Base-by-base conservation (phyloP, 768 basidiomycete species). In the Leccinum ochraceum region DNA sequence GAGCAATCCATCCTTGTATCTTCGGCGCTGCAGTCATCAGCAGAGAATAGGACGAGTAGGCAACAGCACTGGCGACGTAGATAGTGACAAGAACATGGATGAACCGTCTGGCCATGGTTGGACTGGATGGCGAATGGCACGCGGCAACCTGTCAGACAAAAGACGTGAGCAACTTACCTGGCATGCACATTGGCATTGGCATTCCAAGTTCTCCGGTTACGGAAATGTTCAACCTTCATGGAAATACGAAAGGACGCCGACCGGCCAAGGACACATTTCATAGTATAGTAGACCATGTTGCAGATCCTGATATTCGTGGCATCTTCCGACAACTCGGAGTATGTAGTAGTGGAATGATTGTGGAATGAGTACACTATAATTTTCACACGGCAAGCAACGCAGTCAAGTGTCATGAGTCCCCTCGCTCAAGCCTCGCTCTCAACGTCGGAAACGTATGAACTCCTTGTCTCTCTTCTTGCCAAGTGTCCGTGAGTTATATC, bases 41-140 rank as follows among this genome's bases (percentile, higher is more conserved):
- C 13, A 75, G 54, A 59, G 58, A 67, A 42, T 66, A 69, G 1
- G 77, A 71, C 2, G 75, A 71, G 61, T 75, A 75, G 20, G 72
- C 26, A 48, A 78, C 54, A 20, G 76, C 71, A 32, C 63, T 60
- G 26, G 60, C 51, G 22, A 73, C 34, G 54, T 77, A 78, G 52
- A 66, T 16, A 13, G 57, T 52, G 10, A 58, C 24, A 42, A 71
- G 44, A 36, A 58, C 34, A 16, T 73, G 53, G 42, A 59, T 32
- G 28, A 72, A 42, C 46, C 58, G 65, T 50, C 42, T 63, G 51
- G 50, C 36, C 58, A 62, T 57, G 56, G 61, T 28, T 26, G 37
- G 48, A 48, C 59, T 59, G 3, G 51, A 54, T 66, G 42, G n/a
- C 42, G 9, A 36, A 50, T 11, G 51, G 53, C 36, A 44, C n/a